Conservation (phyloP, 2,329 filamentous ascomycete species). For the Pseudomassariella vexata region DNA sequence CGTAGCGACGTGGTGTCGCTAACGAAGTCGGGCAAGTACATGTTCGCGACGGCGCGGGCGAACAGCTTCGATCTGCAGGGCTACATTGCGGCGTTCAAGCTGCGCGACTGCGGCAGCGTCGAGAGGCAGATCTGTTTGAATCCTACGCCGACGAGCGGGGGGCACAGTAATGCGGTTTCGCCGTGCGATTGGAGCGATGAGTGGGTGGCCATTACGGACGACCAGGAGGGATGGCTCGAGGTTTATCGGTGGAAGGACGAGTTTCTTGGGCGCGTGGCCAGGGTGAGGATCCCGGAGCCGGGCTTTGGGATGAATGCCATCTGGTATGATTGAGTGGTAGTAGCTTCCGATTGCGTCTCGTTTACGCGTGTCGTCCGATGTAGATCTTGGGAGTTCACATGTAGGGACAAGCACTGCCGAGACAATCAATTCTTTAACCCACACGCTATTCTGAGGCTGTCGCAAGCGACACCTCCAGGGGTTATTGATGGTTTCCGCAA, state of each 20-base stretch:
- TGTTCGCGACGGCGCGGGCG: constrained; percentile 79
- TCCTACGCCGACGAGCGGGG: constrained; percentile 80
- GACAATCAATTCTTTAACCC: no score
- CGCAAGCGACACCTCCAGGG: no score
- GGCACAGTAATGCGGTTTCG: constrained; percentile 82
- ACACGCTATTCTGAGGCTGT: no score
- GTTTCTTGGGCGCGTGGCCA: constrained; percentile 70
- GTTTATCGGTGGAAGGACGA: constrained; percentile 84
- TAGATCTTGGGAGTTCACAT: no score
- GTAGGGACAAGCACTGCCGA: no score
- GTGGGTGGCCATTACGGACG: constrained; percentile 85
- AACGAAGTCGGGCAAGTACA: constrained; percentile 62
- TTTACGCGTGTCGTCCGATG: no score
- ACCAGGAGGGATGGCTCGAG: constrained; percentile 81
- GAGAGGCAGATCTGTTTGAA: constrained; percentile 75
- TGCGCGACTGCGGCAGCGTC: constrained; percentile 63
- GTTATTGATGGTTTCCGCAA: no score
- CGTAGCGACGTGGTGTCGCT: constrained; percentile 79
- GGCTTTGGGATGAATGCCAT: constrained; percentile 97
- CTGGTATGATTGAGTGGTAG: constrained; percentile 92
- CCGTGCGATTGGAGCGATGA: constrained; percentile 81
- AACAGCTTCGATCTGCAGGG: constrained; percentile 73
- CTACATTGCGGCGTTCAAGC: constrained; percentile 75
- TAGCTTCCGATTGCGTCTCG: no score
- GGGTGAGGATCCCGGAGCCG: constrained; percentile 74